A percentile compares a stretch with the other conserved stretches of the same genome.
These are phyloP conservation scores for Silene noctiflora DNA, from an alignment of 179 eudicot genomes.

Conservation along the genomic window DNA sequence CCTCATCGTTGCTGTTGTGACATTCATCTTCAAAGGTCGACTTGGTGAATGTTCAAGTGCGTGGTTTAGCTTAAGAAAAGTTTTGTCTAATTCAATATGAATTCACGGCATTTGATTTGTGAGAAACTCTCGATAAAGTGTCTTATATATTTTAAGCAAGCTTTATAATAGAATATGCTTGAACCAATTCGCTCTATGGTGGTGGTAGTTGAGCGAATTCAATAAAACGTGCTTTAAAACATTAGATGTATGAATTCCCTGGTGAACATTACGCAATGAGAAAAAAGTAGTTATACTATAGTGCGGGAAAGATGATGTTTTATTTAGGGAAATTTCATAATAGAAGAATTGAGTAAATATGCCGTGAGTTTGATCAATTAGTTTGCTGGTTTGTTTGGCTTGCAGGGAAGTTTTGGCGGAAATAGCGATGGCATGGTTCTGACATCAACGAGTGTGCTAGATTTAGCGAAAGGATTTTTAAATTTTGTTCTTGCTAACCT, in stretches of 20 bases:
- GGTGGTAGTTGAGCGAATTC: background rate
- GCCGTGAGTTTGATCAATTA: background rate
- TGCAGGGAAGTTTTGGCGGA: constrained; percentile 31
- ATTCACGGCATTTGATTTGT: background rate
- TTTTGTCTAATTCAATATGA: background rate
- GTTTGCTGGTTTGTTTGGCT: constrained; percentile 6
- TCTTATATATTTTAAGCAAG: background rate
- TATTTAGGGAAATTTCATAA: background rate
- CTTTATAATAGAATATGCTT: background rate
- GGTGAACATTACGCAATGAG: background rate
- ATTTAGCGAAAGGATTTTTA: constrained; percentile 27
- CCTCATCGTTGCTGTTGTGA: background rate
- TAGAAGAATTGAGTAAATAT: background rate
- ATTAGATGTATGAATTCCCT: background rate
- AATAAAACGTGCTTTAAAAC: background rate
- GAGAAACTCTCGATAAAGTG: background rate
- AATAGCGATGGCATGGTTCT: constrained; percentile 7
- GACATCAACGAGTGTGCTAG: constrained; percentile 12
- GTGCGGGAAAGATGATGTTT: background rate
- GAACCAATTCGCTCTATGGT: background rate
- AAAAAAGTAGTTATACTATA: background rate
- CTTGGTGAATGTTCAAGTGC: background rate
- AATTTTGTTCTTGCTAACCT: constrained; percentile 25
- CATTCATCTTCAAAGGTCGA: background rate
- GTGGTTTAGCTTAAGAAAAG: background rate